Base-by-base conservation (phyloP, 257 asterid species). In the Cordia subcordata region DNA sequence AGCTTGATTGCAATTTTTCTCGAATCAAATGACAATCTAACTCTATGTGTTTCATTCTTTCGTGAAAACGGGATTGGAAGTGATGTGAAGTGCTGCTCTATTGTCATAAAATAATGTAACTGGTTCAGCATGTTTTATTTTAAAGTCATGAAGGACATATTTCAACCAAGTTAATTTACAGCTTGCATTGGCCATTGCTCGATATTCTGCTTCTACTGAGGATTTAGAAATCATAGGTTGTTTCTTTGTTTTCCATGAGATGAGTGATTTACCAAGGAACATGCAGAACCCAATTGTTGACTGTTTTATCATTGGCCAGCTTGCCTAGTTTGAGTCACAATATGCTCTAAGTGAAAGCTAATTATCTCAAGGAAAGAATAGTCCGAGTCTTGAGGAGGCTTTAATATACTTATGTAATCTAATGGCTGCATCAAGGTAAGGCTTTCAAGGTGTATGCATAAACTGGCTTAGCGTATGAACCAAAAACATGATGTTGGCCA, bases 221-320 rank as follows among this genome's bases (percentile, higher is more conserved):
- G 50, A 57, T 8, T 23, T 21, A 9, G 61, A 35, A 1, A 57
- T 49, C n/a, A n/a, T 57, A 1, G 8, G 62, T 27, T 57, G 10
- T 27, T 57, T 57, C 50, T 57, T 57, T 2, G 23, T 57, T 13
- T 37, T 57, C 49, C 62, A 57, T 14, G 49, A 57, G 17, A 57
- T 57, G 17, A 49, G 62, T 35, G 62, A 57, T 37, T 15, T 5
- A 57, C 62, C 8, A 35, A 47, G 9, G 13, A 13, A 14, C 10
- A 5, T 9, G 11, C 50, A 6, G 62, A 22, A 15, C 39, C 49
- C 62, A 20, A 57, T 37, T 57, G 62, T 14, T 40, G n/a, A 15
- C 38, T 10, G 1, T 9, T 1, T 27, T 27, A 6, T 27, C 35
- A 27, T 27, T 5, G 27, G 50, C 1, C 47, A 42, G 15, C 47